Evolutionary conservation across 176 grass and related monocot species (phyloP).

Genomic region (Avena atlantica): DNA sequence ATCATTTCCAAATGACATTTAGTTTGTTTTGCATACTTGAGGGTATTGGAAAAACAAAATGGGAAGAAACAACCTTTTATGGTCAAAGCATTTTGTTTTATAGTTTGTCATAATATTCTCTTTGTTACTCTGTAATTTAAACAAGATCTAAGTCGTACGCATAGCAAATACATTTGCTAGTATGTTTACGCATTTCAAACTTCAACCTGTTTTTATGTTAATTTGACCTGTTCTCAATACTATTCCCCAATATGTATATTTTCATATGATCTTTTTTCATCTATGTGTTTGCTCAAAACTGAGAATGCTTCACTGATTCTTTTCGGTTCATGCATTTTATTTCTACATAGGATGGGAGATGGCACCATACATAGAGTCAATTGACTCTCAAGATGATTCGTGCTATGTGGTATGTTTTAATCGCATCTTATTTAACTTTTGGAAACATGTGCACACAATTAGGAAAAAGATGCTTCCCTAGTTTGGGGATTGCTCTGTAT

Average conservation of each 20-base stretch:
- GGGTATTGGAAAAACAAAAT: constrained; percentile 2
- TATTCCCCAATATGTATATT: constrained; percentile 3
- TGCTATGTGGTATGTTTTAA: constrained; percentile 66
- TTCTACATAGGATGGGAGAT: constrained; percentile 82
- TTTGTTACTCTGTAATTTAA: constrained; percentile 36
- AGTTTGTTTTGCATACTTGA: constrained; percentile 10
- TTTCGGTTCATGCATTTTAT: constrained; percentile 13
- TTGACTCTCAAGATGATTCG: constrained; percentile 77
- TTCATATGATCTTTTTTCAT: background rate
- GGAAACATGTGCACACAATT: constrained; percentile 17
- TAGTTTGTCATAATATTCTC: background rate
- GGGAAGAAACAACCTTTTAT: background rate
- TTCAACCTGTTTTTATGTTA: constrained; percentile 7
- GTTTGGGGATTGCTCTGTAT: background rate
- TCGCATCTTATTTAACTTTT: constrained; percentile 5
- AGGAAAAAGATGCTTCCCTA: background rate
- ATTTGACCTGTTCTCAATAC: background rate
- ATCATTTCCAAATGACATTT: constrained; percentile 5
- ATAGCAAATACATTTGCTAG: constrained; percentile 1
- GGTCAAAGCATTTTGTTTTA: constrained; percentile 5
- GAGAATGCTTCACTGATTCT: constrained; percentile 21
- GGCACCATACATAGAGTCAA: constrained; percentile 91
- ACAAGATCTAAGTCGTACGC: background rate
- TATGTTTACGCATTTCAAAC: background rate
- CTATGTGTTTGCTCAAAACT: background rate